Evolutionary conservation across 176 grass and related monocot species (phyloP).

Genomic region (maize (Zea mays)): DNA sequence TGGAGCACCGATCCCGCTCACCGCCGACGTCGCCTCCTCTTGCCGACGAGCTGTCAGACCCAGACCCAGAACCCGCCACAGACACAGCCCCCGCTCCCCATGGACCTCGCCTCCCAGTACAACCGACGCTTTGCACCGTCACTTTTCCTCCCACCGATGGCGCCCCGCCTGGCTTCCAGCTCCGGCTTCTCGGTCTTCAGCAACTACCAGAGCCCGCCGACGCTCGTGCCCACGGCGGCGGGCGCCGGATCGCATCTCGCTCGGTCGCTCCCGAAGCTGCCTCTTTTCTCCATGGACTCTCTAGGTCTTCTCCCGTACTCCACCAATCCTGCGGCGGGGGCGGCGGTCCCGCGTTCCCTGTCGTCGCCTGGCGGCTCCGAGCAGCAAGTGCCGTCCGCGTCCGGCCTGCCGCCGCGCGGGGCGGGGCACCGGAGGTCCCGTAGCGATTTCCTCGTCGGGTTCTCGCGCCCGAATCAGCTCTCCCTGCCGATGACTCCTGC

Average conservation of each 20-base stretch:
- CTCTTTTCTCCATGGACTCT: constrained; percentile 46
- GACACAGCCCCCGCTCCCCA: neutral
- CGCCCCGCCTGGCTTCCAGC: neutral
- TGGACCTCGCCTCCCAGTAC: constrained; percentile 27
- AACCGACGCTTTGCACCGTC: neutral
- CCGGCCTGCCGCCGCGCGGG: constrained; percentile 45
- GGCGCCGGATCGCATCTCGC: constrained; percentile 40
- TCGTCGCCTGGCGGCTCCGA: constrained; percentile 15
- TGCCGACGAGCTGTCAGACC: neutral
- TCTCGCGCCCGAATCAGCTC: constrained; percentile 17
- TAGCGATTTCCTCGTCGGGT: constrained; percentile 55
- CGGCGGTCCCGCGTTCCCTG: constrained; percentile 19
- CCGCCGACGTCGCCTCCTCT: constrained; percentile 14
- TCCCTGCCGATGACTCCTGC: neutral
- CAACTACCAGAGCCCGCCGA: constrained; percentile 30
- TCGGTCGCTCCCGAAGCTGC: constrained; percentile 33
- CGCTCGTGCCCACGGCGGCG: neutral
- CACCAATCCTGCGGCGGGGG: neutral
- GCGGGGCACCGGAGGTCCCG: constrained; percentile 58
- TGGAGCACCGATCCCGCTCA: constrained; percentile 8
- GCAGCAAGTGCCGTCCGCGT: neutral
- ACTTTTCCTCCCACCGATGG: constrained; percentile 3
- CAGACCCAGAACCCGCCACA: neutral
- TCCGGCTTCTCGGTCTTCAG: constrained; percentile 27
- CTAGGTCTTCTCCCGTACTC: constrained; percentile 28